Conservation (phyloP, 768 basidiomycete genomes). For the Calocybe indica region DNA sequence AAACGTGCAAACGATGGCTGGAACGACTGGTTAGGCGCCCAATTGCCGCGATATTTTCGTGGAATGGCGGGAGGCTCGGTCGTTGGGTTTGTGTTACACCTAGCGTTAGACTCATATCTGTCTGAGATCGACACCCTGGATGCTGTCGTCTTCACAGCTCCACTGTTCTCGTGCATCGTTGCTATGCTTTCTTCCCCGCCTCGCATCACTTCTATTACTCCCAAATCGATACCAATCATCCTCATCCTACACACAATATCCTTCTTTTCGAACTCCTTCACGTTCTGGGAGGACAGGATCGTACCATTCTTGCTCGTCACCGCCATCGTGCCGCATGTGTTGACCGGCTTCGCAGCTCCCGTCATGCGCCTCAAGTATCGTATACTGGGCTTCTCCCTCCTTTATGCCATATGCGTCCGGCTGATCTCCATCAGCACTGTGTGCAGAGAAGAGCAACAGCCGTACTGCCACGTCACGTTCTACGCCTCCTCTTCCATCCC, state of each 20-base stretch:
- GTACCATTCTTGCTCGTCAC: conserved; percentile 68
- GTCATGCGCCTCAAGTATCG: conserved; percentile 64
- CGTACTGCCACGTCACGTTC: conserved; percentile 87
- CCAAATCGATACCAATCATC: conserved; percentile 34
- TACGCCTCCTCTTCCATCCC: conserved; percentile 70
- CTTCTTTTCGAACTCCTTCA: conserved; percentile 93
- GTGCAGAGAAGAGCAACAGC: conserved; percentile 92
- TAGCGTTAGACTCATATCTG: conserved; percentile 24
- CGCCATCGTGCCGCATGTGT: conserved; percentile 53
- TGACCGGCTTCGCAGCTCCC: conserved; percentile 64
- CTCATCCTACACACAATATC: conserved; percentile 65
- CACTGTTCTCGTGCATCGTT: conserved; percentile 39
- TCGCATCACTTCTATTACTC: conserved; percentile 19
- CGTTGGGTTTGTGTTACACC: conserved; percentile 25
- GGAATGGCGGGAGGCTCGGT: conserved; percentile 33
- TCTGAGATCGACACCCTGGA: conserved; percentile 49
- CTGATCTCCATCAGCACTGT: conserved; percentile 79
- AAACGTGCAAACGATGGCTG: conserved; percentile 29
- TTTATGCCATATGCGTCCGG: conserved; percentile 65
- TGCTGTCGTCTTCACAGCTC: conserved; percentile 40
- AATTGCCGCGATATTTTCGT: conserved; percentile 23
- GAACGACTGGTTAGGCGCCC: conserved; percentile 35
- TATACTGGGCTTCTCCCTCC: conserved; percentile 64
- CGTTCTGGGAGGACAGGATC: conserved; percentile 93
- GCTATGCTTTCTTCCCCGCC: conserved; percentile 38